Base-by-base conservation (phyloP, 1,284 basidiomycete species). In the Phellinidium pouzarii region DNA sequence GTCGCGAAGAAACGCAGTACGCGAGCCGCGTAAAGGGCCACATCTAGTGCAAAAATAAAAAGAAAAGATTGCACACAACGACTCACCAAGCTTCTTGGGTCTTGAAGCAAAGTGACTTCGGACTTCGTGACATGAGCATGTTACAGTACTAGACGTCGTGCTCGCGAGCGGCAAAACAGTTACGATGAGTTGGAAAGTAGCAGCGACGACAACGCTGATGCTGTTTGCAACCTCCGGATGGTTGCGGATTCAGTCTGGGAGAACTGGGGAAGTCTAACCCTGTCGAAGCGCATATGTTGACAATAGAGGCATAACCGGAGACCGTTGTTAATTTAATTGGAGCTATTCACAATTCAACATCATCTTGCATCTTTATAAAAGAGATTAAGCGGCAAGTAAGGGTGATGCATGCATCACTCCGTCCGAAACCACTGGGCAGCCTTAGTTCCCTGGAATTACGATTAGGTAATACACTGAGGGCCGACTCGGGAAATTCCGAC, bases 1-100 rank as follows among this genome's bases (percentile, higher is more conserved):
- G 63, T 62, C 2, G 65, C 63, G 3, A 68, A 62, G 48, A 63
- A 62, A 8, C 69, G 64, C 14, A 70, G 53, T 26, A 68, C 52
- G 11, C 66, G 64, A 20, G 59, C 65, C n/a, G n/a, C 66, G 11
- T 11, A 3, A 26, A n/a, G 23, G 23, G 27, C 19, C 20, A 9
- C 2, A 17, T 7, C 8, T 14, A 34, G 8, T 7, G 17, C 36
- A 7, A 23, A 1, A 5, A 5, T 14, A 22, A 23, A 20, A 11
- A 5, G 6, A 3, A 20, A 42, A 42, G 41, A 31, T 23, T 1
- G 17, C 45, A 23, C 36, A 31, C 26, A n/a, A 19, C 29, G 29
- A 31, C 44, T 31, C 19, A 38, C 47, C 31, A 20, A 48, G 47
- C 26, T 38, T 48, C 20, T 38, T 22, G 4, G 47, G 47, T 25